These are phyloP conservation scores for Coemansia sp. DNA, from an alignment of 192 early-diverging fungal genomes.

Conservation along the genomic window DNA sequence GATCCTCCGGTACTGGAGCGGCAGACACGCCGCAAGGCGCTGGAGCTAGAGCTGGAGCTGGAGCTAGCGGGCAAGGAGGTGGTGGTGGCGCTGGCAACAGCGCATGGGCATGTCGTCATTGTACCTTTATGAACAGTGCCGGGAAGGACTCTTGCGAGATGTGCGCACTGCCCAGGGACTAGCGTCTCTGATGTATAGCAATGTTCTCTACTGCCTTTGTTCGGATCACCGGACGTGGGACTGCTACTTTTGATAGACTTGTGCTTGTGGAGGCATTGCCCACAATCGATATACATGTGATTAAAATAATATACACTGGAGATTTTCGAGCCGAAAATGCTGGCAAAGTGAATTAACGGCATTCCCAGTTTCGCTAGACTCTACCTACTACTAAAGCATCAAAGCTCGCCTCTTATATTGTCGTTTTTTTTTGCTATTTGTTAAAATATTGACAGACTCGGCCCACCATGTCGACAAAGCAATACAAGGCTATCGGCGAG, in stretches of 20 bases:
- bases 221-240: neutral
- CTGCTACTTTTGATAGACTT: no score
- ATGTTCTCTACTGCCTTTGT: neutral
- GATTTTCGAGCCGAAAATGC: no score
- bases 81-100: neutral
- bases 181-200: neutral
- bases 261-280: no score
- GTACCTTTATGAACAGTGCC: constrained; percentile 41
- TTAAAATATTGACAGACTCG: neutral
- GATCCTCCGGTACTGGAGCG: neutral
- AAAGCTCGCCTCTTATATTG: no score
- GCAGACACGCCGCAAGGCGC: neutral
- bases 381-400: no score
- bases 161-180: constrained; percentile 44
- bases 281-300: no score
- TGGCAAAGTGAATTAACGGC: no score
- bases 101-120: constrained; percentile 48
- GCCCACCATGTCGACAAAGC: constrained; percentile 56
- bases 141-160: constrained; percentile 40
- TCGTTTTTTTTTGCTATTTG: no score
- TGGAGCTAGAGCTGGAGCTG: neutral
- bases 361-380: no score
- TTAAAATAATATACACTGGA: no score
- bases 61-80: neutral
- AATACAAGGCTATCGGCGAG: constrained; percentile 82